These are phyloP conservation scores for Cyberlindnera mrakii DNA, from an alignment of 805 yeast species.

Conservation along the genomic window DNA sequence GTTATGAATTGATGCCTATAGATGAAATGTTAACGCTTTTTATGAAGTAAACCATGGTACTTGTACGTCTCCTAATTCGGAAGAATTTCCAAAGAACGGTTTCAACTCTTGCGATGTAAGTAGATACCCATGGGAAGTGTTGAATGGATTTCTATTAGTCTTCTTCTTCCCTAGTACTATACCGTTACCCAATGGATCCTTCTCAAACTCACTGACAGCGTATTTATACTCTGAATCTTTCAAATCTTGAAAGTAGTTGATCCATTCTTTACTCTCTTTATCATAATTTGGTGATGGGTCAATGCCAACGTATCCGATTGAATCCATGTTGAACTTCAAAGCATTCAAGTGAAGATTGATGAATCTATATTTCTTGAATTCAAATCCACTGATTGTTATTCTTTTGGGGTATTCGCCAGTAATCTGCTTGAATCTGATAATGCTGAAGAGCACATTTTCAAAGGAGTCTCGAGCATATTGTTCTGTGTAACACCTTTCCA, in stretches of 20 bases:
- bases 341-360: slow-evolving; percentile 48
- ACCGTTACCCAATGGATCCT: slow-evolving; percentile 54
- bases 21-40: background rate
- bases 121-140: slow-evolving; percentile 33
- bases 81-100: slow-evolving; percentile 8
- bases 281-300: slow-evolving; percentile 43
- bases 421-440: slow-evolving; percentile 46
- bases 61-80: background rate
- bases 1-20: background rate
- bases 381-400: slow-evolving; percentile 65
- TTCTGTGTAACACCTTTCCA: slow-evolving; percentile 40
- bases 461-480: slow-evolving; percentile 76
- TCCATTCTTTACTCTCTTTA: slow-evolving; percentile 18
- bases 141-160: slow-evolving; percentile 50
- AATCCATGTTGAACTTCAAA: slow-evolving; percentile 32
- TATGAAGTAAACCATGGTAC: slow-evolving; percentile 7
- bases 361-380: slow-evolving; percentile 63
- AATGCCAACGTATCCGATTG: slow-evolving; percentile 47
- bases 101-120: slow-evolving; percentile 10
- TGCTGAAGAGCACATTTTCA: slow-evolving; percentile 64
- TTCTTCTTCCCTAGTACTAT: slow-evolving; percentile 43
- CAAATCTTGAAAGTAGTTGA: slow-evolving; percentile 42
- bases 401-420: slow-evolving; percentile 40
- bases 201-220: slow-evolving; percentile 48
- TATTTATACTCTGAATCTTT: slow-evolving; percentile 39